Evolutionary conservation across 257 asterid species (phyloP).

Genomic region (Ligustrum vulgare): DNA sequence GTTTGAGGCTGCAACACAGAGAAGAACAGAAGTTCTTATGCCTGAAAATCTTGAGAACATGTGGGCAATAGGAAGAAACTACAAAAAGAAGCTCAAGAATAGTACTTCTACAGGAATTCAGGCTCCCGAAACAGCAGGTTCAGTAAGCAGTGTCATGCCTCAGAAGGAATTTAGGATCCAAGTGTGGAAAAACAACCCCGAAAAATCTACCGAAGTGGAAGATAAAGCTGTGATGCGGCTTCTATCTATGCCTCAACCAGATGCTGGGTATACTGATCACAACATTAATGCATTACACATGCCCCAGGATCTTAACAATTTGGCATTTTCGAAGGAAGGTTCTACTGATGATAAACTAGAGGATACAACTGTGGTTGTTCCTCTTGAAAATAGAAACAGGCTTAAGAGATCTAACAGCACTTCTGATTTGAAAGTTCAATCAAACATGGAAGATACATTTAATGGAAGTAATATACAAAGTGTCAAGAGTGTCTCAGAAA

Average conservation of each 20-base stretch:
- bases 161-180: constrained; percentile 31
- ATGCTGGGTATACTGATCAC: constrained; percentile 33
- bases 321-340: constrained; percentile 26
- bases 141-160: constrained; percentile 23
- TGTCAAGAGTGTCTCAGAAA: constrained; percentile 46
- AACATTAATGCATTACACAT: constrained; percentile 33
- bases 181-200: constrained; percentile 25
- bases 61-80: constrained; percentile 92
- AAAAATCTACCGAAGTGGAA: constrained; percentile 29
- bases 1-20: constrained; percentile 80
- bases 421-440: constrained; percentile 49
- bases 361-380: constrained; percentile 29
- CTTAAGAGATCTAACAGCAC: constrained; percentile 72
- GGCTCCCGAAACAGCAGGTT: constrained; percentile 35
- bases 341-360: constrained; percentile 32
- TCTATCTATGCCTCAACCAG: constrained; percentile 29
- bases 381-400: constrained; percentile 38
- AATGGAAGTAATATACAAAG: constrained; percentile 38
- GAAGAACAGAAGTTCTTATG: constrained; percentile 88
- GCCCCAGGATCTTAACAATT: constrained; percentile 34
- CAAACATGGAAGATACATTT: constrained; percentile 34
- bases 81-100: constrained; percentile 61
- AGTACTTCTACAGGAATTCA: constrained; percentile 40
- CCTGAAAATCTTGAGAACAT: constrained; percentile 96
- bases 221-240: constrained; percentile 38